A percentile compares a stretch with the other conserved stretches of the same genome.
Conservation (phyloP, 179 eudicot genomes). For the Beta lomatogona region DNA sequence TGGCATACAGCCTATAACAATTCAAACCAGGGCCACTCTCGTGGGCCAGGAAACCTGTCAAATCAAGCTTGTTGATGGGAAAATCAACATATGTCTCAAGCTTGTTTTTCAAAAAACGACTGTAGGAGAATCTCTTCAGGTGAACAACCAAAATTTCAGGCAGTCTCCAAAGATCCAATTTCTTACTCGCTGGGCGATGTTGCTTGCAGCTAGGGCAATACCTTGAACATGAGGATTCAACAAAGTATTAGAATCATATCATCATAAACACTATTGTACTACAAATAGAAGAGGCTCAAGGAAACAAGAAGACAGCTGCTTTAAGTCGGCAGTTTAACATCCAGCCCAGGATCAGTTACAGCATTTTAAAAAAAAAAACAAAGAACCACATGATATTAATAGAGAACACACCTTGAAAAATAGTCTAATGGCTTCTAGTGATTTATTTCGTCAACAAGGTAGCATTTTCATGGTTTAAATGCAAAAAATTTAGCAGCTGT, state of each 20-base stretch:
- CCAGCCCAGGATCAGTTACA: neutral
- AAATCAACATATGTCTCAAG: conserved; percentile 73
- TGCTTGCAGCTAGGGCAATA: conserved; percentile 63
- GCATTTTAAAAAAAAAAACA: neutral
- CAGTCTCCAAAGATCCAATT: conserved; percentile 77
- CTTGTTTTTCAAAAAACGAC: conserved; percentile 54
- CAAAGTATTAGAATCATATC: neutral
- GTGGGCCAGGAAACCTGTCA: conserved; percentile 45
- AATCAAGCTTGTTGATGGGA: conserved; percentile 56
- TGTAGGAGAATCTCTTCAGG: conserved; percentile 68
- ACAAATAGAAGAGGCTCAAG: neutral
- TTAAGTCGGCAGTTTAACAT: neutral
- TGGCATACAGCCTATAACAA: conserved; percentile 56
- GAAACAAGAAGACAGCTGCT: conserved; percentile 1
- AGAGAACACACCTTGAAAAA: too few relatives aligned
- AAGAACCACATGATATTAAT: too few relatives aligned
- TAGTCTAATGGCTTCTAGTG: too few relatives aligned
- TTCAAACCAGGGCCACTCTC: conserved; percentile 35
- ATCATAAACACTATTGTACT: neutral
- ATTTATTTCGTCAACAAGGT: too few relatives aligned
- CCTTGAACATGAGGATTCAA: conserved; percentile 35
- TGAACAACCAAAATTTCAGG: conserved; percentile 72
- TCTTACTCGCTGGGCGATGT: conserved; percentile 67
- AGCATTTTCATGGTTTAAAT: too few relatives aligned
- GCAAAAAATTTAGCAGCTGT: too few relatives aligned